A percentile compares a stretch with the other conserved stretches of the same genome.
Evolutionary conservation across 179 eudicot species (phyloP).

Genomic region (Dionaea muscipula): DNA sequence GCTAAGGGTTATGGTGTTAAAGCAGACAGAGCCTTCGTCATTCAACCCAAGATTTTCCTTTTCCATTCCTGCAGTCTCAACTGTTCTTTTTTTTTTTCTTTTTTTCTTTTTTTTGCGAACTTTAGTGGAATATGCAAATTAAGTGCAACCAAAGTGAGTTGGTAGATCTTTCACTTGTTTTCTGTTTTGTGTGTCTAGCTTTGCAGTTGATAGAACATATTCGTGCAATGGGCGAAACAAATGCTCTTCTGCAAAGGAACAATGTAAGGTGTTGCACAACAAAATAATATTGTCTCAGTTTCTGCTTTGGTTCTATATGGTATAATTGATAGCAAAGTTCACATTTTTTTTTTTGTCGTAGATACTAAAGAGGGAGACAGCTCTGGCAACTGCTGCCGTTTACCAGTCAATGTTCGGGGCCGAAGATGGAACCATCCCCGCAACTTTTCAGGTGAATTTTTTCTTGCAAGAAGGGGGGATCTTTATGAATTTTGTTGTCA

Average conservation of each 20-base stretch:
- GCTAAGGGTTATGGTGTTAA: too few relatives aligned
- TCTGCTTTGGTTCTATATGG: conserved; percentile 6
- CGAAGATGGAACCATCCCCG: conserved; percentile 90
- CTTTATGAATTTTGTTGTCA: too few relatives aligned
- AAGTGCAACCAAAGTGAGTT: too few relatives aligned
- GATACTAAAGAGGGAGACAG: conserved; percentile 83
- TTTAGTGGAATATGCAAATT: too few relatives aligned
- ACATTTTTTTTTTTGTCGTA: conserved; percentile 13
- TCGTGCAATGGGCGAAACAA: conserved; percentile 93
- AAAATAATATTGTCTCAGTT: background rate
- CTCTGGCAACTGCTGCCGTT: conserved; percentile 86
- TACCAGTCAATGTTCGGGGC: conserved; percentile 93
- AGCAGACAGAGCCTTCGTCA: too few relatives aligned
- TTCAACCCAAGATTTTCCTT: too few relatives aligned
- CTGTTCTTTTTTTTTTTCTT: too few relatives aligned
- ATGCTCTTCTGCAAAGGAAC: conserved; percentile 75
- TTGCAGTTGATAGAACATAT: conserved; percentile 93
- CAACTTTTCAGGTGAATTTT: conserved; percentile 78
- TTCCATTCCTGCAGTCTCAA: too few relatives aligned
- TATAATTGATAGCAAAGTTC: conserved; percentile 4
- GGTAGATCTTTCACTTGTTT: background rate
- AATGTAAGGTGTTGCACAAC: conserved; percentile 24
- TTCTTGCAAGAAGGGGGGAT: too few relatives aligned
- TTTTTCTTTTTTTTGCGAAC: too few relatives aligned
- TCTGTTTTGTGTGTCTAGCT: conserved; percentile 32